Percentiles rank a stretch among this genome's conserved stretches.
Conservation (phyloP, 2,329 filamentous ascomycete genomes). For the Zymoseptoria crescenta region DNA sequence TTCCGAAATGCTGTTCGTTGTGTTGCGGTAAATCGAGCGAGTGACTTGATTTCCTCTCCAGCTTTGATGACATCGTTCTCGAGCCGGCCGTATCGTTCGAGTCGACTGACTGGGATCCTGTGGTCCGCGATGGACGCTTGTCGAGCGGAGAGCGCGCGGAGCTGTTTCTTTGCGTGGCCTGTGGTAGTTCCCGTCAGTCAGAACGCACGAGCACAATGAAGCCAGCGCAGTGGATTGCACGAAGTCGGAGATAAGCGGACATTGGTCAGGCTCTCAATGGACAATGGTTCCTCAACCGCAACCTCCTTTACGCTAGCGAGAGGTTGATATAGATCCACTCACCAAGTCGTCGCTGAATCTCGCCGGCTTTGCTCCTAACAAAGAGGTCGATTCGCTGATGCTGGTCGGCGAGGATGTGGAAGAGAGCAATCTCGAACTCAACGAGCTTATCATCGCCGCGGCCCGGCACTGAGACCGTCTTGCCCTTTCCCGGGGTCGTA, state of each 20-base stretch:
- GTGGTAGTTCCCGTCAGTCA: background rate
- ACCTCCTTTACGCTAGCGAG: no score
- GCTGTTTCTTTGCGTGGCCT: conserved; percentile 25
- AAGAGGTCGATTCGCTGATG: conserved; percentile 73
- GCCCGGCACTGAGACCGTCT: conserved; percentile 67
- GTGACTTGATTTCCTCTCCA: conserved; percentile 61
- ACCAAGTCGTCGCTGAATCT: conserved; percentile 65
- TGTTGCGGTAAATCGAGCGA: conserved; percentile 64
- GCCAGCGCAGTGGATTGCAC: background rate
- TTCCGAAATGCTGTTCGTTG: conserved; percentile 73
- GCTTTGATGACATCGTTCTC: conserved; percentile 49
- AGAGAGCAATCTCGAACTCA: conserved; percentile 67
- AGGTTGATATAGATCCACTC: conserved; percentile 25
- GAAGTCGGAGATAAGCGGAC: conserved; percentile 1
- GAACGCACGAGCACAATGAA: conserved; percentile 1
- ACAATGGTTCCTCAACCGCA: background rate
- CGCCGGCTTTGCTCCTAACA: conserved; percentile 69
- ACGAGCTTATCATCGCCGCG: conserved; percentile 43
- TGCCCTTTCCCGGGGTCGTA: conserved; percentile 63
- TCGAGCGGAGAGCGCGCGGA: conserved; percentile 21
- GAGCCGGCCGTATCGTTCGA: conserved; percentile 44
- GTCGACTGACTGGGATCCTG: conserved; percentile 36
- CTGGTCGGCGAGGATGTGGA: conserved; percentile 61
- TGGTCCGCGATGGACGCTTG: conserved; percentile 15
- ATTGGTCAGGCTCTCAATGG: background rate